A percentile compares a stretch with the other conserved stretches of the same genome.
phyloP scores from a whole-genome alignment of 2,329 filamentous ascomycete genomes.

The Penicillium sp. region DNA sequence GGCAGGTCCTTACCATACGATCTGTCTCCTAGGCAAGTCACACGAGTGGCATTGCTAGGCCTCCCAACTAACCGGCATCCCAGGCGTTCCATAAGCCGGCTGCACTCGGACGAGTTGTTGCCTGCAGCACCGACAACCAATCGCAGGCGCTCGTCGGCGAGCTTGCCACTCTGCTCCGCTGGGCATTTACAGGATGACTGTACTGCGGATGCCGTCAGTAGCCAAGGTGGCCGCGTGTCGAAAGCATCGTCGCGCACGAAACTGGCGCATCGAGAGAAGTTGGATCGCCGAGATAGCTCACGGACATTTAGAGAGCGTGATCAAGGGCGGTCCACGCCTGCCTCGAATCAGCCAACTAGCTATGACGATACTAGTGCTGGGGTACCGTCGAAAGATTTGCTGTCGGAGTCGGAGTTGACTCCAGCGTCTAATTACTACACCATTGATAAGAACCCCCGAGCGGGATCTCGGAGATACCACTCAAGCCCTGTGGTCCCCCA shows the following conservation, averaged over 20 bases:
- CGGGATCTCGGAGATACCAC: background rate
- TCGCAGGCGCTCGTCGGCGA: slow-evolving; percentile 10
- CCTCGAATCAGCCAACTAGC: background rate
- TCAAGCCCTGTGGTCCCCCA: slow-evolving; percentile 2
- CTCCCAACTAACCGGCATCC: slow-evolving; percentile 4
- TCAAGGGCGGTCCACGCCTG: background rate
- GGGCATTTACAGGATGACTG: slow-evolving; percentile 8
- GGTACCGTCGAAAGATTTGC: background rate
- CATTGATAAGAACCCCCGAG: background rate
- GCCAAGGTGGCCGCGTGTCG: slow-evolving; percentile 6
- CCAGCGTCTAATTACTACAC: background rate
- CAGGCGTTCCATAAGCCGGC: slow-evolving; percentile 10
- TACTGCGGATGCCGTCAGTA: slow-evolving; percentile 14
- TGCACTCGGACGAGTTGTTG: slow-evolving; percentile 5
- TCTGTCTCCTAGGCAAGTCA: slow-evolving; percentile 6
- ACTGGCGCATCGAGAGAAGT: slow-evolving; percentile 9
- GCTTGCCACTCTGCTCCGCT: slow-evolving; percentile 7
- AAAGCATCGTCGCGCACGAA: slow-evolving; percentile 12
- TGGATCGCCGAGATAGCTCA: slow-evolving; percentile 4
- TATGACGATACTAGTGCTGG: slow-evolving; percentile 1
- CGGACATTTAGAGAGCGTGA: slow-evolving; percentile 2
- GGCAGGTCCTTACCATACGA: slow-evolving; percentile 5
- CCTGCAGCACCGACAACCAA: slow-evolving; percentile 11
- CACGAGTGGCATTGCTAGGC: background rate
- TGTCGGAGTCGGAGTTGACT: background rate